phyloP scores from a whole-genome alignment of 257 asterid species.

The Orobanche coerulescens region DNA sequence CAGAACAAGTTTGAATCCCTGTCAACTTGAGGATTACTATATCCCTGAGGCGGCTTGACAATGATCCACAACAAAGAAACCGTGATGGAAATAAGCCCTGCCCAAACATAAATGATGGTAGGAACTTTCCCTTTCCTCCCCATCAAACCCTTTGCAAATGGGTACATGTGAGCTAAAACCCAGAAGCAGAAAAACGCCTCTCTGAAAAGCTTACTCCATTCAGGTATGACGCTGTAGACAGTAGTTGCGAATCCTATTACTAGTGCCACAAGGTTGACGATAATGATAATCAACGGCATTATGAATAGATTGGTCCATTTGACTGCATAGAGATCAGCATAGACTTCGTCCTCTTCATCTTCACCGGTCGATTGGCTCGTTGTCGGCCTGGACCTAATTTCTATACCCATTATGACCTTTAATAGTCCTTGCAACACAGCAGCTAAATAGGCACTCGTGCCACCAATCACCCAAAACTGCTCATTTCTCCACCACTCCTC shows the following conservation, averaged over 20 bases:
- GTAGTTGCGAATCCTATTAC: conserved; percentile 50
- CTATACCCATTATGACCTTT: conserved; percentile 58
- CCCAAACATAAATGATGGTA: conserved; percentile 61
- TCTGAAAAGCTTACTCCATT: conserved; percentile 66
- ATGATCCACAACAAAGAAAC: conserved; percentile 55
- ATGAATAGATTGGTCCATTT: conserved; percentile 71
- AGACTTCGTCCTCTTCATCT: conserved; percentile 47
- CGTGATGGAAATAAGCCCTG: conserved; percentile 55
- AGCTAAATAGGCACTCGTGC: conserved; percentile 62
- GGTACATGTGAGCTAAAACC: conserved; percentile 73
- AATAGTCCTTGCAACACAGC: conserved; percentile 72
- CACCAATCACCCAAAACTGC: conserved; percentile 79
- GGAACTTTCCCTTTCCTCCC: conserved; percentile 72
- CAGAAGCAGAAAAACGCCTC: conserved; percentile 67
- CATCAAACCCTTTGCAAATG: conserved; percentile 69
- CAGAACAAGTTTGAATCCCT: not conserved
- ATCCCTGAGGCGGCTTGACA: conserved; percentile 39
- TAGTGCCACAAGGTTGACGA: conserved; percentile 40
- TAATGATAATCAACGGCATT: conserved; percentile 46
- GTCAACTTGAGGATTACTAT: not conserved
- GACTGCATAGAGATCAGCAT: conserved; percentile 53
- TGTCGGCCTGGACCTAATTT: conserved; percentile 43
- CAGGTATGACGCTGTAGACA: conserved; percentile 54
- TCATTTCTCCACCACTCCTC: conserved; percentile 84
- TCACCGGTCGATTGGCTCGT: conserved; percentile 34